Evolutionary conservation across 495 filamentous ascomycete species (phyloP).

Genomic region (Friedmanniomyces endolithicus): DNA sequence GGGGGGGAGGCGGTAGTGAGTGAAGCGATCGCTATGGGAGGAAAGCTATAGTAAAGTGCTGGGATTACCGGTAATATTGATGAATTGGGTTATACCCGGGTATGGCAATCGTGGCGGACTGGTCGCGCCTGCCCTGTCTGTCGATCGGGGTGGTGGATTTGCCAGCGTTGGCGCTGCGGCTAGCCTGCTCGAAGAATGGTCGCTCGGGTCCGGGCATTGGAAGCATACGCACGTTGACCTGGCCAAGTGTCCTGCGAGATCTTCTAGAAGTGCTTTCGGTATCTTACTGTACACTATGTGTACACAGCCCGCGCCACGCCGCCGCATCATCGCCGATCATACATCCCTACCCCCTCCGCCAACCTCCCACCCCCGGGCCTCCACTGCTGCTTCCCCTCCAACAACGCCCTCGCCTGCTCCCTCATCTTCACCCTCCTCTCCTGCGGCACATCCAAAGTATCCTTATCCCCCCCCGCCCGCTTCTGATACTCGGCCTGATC

Average conservation of each 20-base stretch:
- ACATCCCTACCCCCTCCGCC: neutral
- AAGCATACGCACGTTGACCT: neutral
- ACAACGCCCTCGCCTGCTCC: constrained; percentile 47
- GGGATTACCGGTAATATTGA: no score
- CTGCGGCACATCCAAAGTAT: constrained; percentile 28
- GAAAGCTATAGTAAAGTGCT: no score
- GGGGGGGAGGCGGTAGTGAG: neutral
- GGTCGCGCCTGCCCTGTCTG: no score
- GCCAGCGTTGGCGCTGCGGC: no score
- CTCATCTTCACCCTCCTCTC: constrained; percentile 28
- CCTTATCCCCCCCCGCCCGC: constrained; percentile 18
- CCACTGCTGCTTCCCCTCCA: constrained; percentile 35
- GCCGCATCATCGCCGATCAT: neutral
- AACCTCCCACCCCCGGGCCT: constrained; percentile 6
- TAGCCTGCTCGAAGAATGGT: no score
- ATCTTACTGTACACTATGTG: neutral
- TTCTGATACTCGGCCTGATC: constrained; percentile 21
- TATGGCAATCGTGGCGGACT: no score
- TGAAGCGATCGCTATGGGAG: no score
- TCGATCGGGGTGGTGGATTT: no score
- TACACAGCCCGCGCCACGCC: neutral
- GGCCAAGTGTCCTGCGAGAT: neutral
- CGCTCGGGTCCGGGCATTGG: neutral
- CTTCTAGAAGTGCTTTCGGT: neutral
- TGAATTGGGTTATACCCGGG: no score